Percentiles rank a stretch among this genome's conserved stretches.
These are phyloP conservation scores for Lepidium aucheri DNA, from an alignment of 345 rosid genomes.

Conservation along the genomic window DNA sequence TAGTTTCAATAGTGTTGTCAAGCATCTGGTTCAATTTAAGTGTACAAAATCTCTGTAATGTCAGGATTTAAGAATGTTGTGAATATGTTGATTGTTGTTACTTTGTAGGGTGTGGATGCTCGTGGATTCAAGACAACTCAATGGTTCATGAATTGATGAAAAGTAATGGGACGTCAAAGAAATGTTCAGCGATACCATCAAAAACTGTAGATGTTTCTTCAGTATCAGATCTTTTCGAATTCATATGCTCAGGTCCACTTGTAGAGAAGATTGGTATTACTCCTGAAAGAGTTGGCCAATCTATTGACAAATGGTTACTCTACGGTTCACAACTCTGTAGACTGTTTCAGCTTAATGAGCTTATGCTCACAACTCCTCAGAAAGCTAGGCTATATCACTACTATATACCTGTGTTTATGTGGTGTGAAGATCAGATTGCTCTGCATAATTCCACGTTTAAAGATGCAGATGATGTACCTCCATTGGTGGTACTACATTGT, in stretches of 20 bases:
- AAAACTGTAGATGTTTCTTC: constrained; percentile 60
- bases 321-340: constrained; percentile 57
- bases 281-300: constrained; percentile 50
- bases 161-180: constrained; percentile 7
- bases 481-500: constrained; percentile 61
- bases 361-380: constrained; percentile 57
- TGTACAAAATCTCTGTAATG: neutral
- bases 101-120: constrained; percentile 37
- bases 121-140: constrained; percentile 52
- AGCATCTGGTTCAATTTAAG: neutral
- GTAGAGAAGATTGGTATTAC: constrained; percentile 49
- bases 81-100: neutral
- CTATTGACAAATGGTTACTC: constrained; percentile 73
- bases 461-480: constrained; percentile 69
- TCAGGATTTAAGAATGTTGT: neutral
- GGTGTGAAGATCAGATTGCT: constrained; percentile 89
- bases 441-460: constrained; percentile 53
- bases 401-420: constrained; percentile 83
- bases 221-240: constrained; percentile 67
- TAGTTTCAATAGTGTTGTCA: neutral
- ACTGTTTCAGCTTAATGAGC: constrained; percentile 63
- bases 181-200: constrained; percentile 33
- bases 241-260: constrained; percentile 85
- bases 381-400: constrained; percentile 83
- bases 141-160: constrained; percentile 14